Conservation (phyloP, 352 stramenopile genomes). For the Globisporangium polare region DNA sequence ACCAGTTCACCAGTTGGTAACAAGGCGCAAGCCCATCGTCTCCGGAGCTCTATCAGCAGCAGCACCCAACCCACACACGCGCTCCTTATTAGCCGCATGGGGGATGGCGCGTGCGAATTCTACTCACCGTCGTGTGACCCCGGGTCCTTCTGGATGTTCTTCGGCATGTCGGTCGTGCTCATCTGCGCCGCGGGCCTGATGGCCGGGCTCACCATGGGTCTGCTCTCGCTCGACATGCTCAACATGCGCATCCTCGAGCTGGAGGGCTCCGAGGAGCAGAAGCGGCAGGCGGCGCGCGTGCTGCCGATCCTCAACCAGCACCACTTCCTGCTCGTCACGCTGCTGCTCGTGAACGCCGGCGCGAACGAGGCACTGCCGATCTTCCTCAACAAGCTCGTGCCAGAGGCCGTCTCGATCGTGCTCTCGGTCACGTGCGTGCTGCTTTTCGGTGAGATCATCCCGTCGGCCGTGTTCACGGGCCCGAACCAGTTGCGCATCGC, state of each 20-base stretch:
- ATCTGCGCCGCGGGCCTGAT: constrained; percentile 59
- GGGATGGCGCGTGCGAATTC: constrained; percentile 40
- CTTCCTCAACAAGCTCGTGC: constrained; percentile 89
- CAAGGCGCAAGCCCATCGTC: neutral
- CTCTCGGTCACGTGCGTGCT: constrained; percentile 93
- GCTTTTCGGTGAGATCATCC: constrained; percentile 96
- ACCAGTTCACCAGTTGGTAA: neutral
- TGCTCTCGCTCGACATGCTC: constrained; percentile 76
- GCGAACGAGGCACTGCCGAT: constrained; percentile 94
- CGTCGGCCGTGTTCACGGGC: constrained; percentile 92
- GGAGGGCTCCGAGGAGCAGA: constrained; percentile 65
- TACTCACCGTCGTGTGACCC: constrained; percentile 64
- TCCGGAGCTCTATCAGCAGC: neutral
- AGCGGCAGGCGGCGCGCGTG: constrained; percentile 68
- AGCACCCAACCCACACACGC: neutral
- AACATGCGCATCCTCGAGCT: constrained; percentile 79
- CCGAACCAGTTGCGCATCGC: constrained; percentile 91
- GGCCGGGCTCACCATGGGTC: constrained; percentile 74
- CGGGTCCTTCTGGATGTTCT: constrained; percentile 55
- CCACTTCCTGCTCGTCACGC: constrained; percentile 93
- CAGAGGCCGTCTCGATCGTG: constrained; percentile 84
- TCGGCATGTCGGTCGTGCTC: constrained; percentile 39
- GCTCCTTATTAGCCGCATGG: constrained; percentile 7
- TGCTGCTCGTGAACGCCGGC: constrained; percentile 92
- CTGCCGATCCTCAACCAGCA: constrained; percentile 88